A percentile compares a stretch with the other conserved stretches of the same genome.
Conservation (phyloP, 768 basidiomycete genomes). For the Tylopilus plumbeoviolaceoides region DNA sequence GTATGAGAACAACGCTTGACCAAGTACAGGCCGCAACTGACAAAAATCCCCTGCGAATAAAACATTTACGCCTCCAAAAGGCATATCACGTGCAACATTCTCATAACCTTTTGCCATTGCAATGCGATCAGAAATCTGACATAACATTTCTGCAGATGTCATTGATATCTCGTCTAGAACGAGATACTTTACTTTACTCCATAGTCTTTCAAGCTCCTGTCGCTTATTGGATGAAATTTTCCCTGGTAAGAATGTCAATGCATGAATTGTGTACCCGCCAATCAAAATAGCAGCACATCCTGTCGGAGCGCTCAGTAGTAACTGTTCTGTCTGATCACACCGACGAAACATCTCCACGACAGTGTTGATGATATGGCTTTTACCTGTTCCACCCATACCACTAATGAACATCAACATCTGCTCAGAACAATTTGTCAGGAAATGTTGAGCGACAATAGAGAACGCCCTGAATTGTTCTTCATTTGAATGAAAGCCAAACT, state of each 20-base stretch:
- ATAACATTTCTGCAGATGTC: not conserved
- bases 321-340: no score
- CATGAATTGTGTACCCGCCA: not conserved
- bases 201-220: not conserved
- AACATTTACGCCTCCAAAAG: not conserved
- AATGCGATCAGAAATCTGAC: not conserved
- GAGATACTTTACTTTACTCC: not conserved
- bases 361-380: not conserved
- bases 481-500: no score
- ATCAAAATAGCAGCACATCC: not conserved
- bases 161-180: not conserved
- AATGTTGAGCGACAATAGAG: not conserved
- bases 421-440: no score
- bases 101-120: not conserved
- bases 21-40: not conserved
- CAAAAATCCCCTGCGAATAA: not conserved
- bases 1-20: no score
- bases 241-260: not conserved
- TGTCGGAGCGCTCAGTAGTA: no score
- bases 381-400: not conserved
- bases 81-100: not conserved
- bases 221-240: not conserved
- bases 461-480: slow-evolving; percentile 5
- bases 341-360: no score
- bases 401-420: not conserved